Conservation (phyloP, 2,329 filamentous ascomycete species). For the Calonectria hongkongensis region DNA sequence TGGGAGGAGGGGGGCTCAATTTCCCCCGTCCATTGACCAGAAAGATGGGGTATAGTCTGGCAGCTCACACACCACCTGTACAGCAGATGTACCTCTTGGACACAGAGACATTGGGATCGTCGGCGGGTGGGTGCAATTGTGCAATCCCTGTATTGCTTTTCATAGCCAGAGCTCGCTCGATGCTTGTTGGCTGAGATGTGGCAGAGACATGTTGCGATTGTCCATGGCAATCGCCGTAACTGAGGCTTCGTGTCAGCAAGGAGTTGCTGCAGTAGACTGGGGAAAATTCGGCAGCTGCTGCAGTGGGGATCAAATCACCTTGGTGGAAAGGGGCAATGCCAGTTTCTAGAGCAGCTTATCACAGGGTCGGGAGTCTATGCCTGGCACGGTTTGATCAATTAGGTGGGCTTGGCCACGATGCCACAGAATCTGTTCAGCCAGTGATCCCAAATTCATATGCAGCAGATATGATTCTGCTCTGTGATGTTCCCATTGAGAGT, state of each 20-base stretch:
- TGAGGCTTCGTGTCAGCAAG: not conserved
- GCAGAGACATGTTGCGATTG: not conserved
- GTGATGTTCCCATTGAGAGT: not conserved
- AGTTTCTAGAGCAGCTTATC: not conserved
- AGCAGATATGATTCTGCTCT: not conserved
- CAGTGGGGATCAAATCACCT: not conserved
- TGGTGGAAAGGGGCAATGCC: not conserved
- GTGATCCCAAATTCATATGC: not conserved
- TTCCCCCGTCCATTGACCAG: not conserved
- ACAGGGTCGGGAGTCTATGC: not conserved
- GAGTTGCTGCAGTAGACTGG: too few relatives aligned
- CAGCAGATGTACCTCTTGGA: not conserved
- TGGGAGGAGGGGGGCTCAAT: not conserved
- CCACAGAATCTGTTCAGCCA: not conserved
- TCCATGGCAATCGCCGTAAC: not conserved
- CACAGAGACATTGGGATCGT: too few relatives aligned
- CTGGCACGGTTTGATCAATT: not conserved
- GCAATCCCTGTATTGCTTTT: slow-evolving; percentile 16
- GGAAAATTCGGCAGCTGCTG: not conserved
- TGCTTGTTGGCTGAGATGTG: not conserved
- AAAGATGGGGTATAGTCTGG: not conserved
- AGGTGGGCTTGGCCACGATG: not conserved
- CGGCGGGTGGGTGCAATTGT: not conserved
- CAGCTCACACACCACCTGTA: not conserved
- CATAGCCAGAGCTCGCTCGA: not conserved